These are phyloP conservation scores for Steccherinum ochraceum DNA, from an alignment of 768 basidiomycete genomes.

Conservation along the genomic window DNA sequence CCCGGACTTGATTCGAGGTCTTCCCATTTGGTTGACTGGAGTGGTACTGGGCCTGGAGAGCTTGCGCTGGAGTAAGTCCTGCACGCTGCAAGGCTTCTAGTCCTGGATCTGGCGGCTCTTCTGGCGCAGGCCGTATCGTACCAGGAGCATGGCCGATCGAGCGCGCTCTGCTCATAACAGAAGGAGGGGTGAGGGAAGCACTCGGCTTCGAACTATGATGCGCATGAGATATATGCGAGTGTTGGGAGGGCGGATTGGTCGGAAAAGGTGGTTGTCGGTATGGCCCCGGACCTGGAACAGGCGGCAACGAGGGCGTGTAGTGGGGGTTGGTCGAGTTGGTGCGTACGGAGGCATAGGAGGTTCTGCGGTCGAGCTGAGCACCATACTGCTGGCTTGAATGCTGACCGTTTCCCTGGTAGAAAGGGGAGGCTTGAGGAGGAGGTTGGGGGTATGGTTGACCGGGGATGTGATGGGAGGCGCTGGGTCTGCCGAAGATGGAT, in stretches of 20 bases:
- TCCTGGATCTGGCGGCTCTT: conserved; percentile 42
- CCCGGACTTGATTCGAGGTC: conserved; percentile 20
- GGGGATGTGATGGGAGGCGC: conserved; percentile 40
- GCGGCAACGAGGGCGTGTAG: conserved; percentile 15
- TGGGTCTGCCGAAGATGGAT: conserved; percentile 80
- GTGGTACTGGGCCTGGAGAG: conserved; percentile 75
- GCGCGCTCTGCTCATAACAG: conserved; percentile 38
- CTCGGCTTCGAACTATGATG: conserved; percentile 9
- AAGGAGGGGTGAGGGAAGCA: conserved; percentile 33
- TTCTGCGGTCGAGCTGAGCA: conserved; percentile 36
- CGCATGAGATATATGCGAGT: conserved; percentile 19
- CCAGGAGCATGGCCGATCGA: conserved; percentile 45
- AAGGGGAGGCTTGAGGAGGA: conserved; percentile 23
- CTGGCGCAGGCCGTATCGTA: conserved; percentile 36
- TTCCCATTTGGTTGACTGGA: conserved; percentile 34
- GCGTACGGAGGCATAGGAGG: conserved; percentile 37
- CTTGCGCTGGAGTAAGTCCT: conserved; percentile 70
- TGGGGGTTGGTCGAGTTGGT: conserved; percentile 21
- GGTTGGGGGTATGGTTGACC: conserved; percentile 12
- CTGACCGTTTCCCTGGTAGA: conserved; percentile 22
- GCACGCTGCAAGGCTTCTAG: conserved; percentile 39
- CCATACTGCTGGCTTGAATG: conserved; percentile 17
- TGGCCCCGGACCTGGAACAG: conserved; percentile 15
- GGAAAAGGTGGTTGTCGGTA: conserved; percentile 18
- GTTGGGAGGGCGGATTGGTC: conserved; percentile 18